phyloP scores from a whole-genome alignment of 148 eudicot species.

The Spergularia marina region DNA sequence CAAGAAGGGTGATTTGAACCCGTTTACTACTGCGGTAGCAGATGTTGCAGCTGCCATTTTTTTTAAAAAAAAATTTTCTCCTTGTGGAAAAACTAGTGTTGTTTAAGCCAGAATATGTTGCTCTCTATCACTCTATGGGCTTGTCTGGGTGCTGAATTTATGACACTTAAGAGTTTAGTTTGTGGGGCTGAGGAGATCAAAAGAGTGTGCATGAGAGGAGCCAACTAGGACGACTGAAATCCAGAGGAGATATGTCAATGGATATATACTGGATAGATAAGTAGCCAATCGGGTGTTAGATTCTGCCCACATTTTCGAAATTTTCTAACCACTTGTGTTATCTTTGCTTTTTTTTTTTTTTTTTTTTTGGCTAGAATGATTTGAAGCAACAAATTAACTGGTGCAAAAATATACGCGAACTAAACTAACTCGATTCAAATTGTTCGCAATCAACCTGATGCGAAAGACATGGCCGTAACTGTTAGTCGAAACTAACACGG shows the following conservation, averaged over 20 bases:
- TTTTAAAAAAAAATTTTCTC: neutral
- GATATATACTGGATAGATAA: conserved; percentile 55
- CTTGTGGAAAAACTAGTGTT: too few relatives aligned
- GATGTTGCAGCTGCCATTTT: conserved; percentile 62
- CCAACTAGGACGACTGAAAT: conserved; percentile 82
- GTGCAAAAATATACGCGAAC: too few relatives aligned
- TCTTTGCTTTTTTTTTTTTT: neutral
- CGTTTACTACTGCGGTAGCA: conserved; percentile 62
- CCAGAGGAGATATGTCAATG: conserved; percentile 26
- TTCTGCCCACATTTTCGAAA: conserved; percentile 23
- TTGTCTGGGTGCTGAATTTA: conserved; percentile 11
- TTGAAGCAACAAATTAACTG: too few relatives aligned
- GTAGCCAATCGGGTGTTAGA: conserved; percentile 50
- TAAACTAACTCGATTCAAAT: too few relatives aligned
- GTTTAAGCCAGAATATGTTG: neutral
- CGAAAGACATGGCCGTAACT: too few relatives aligned
- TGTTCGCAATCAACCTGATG: too few relatives aligned
- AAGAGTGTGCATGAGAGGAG: conserved; percentile 36
- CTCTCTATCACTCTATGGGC: neutral
- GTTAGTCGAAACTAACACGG: too few relatives aligned
- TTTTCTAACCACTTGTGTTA: conserved; percentile 37
- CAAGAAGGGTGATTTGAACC: conserved; percentile 71
- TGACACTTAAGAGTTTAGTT: conserved; percentile 4
- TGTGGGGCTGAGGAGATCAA: conserved; percentile 43
- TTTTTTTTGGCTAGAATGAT: neutral